Evolutionary conservation across 2,329 filamentous ascomycete species (phyloP), one percentile per base, ranked within the genome.

Genomic region (Claviceps pusilla): DNA sequence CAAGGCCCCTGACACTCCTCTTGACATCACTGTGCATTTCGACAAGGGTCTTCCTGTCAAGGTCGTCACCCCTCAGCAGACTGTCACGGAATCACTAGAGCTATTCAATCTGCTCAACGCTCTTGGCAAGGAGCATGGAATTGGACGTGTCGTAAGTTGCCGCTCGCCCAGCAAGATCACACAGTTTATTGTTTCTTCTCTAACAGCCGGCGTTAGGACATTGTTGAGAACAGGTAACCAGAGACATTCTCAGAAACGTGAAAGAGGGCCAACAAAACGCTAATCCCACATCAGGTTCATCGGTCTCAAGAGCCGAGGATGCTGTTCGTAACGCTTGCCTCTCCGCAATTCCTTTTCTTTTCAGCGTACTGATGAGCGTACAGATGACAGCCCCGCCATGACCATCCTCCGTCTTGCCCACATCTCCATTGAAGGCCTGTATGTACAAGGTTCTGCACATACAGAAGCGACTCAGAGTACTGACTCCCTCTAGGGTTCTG

Each of bases 361-460:
- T 42, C 7, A 9, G 7, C 37, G 28, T 50, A 7, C 49, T 50
- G 14, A 50, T 7, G 6, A 31, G 14, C 24, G 9, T 6, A 31
- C 49, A 50, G 49, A 54, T 31, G 52, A 54, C 52, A 54, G 24
- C 39, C 52, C 52, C 10, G 52, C 37, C 46, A 42, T 54, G 52
- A 54, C 52, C 12, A 54, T 54, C 4, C 46, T 49, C n/a, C 46
- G 46, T 7, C 46, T 37, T 14, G 52, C 52, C 7, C 52, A 54
- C 37, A 35, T 48, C n/a, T 42, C 35, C 35, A 42, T 54, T 10
- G 52, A 54, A n/a, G 52, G 47, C 46, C 47, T 54, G 37, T 50
- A 50, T 9, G 49, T 19, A n/a, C 49, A 42, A 9, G 12, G 16
- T 29, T 41, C 11, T 29, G 24, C 24, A 19, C 12, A 11, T 24